phyloP scores from a whole-genome alignment of 1,139 yeast genomes.

The Suhomyces bribrorum region DNA sequence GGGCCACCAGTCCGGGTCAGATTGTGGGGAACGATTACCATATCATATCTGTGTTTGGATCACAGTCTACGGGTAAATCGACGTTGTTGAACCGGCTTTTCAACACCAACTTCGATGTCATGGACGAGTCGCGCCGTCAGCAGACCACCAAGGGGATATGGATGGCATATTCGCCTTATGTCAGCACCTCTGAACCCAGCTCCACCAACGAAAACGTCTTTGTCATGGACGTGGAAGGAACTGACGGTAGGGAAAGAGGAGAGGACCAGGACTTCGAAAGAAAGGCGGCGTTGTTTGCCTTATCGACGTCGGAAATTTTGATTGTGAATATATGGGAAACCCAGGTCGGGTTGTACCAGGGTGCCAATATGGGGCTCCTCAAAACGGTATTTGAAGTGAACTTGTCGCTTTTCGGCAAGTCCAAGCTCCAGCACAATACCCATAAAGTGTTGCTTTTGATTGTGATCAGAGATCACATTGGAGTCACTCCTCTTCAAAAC shows the following conservation, averaged over 20 bases:
- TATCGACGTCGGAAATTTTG: slow-evolving; percentile 86
- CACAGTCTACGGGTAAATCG: slow-evolving; percentile 95
- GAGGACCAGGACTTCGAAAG: slow-evolving; percentile 98
- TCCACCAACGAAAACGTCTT: slow-evolving; percentile 48
- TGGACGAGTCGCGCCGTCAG: slow-evolving; percentile 80
- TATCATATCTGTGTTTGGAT: slow-evolving; percentile 92
- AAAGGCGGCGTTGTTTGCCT: slow-evolving; percentile 91
- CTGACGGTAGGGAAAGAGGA: slow-evolving; percentile 97
- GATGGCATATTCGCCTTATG: slow-evolving; percentile 66
- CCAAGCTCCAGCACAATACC: slow-evolving; percentile 35
- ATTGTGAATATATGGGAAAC: slow-evolving; percentile 96
- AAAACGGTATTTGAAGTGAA: slow-evolving; percentile 97
- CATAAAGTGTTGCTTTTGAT: slow-evolving; percentile 79
- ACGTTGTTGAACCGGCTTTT: slow-evolving; percentile 83
- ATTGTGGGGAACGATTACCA: slow-evolving; percentile 76
- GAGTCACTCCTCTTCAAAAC: slow-evolving; percentile 78
- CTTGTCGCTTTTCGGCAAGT: slow-evolving; percentile 67
- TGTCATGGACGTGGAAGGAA: slow-evolving; percentile 96
- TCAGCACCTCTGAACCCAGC: slow-evolving; percentile 26
- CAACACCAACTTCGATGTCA: slow-evolving; percentile 86
- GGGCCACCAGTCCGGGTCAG: slow-evolving; percentile 28
- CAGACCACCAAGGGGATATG: slow-evolving; percentile 96
- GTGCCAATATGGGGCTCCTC: slow-evolving; percentile 93
- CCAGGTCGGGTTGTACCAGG: slow-evolving; percentile 95
- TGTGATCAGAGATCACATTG: slow-evolving; percentile 90